Evolutionary conservation across 805 yeast species (phyloP), one percentile per base, ranked within the genome.

Genomic region (Kodamaea hsintzibuensis): DNA sequence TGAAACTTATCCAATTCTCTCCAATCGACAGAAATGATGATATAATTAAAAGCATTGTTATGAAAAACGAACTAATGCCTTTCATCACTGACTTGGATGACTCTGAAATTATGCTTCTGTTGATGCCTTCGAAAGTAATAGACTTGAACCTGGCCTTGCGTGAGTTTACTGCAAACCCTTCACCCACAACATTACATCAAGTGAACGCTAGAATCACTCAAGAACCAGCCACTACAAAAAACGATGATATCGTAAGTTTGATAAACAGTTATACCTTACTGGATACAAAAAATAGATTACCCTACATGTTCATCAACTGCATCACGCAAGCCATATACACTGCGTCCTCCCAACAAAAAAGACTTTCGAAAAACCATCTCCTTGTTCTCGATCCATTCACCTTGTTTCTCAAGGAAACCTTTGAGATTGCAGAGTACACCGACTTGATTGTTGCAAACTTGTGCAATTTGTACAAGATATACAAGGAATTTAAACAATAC

Each of bases 401-500:
- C 3, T 22, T 56, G 1, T 51, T 42, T 22, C 38, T 51, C 17
- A 56, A 55, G 49, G 38, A 47, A 14, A 16, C 45, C 2, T 42
- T 40, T 12, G 47, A 42, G 2, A 18, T 38, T 25, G 16, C 39
- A 10, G 44, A 51, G 19, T n/a, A 25, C 30, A 42, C 27, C 9
- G 42, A 35, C 10, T 14, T 42, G 35, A 35, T 49, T 16, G 16
- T 14, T 14, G 18, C 18, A 38, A 37, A 25, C 42, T 54, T 17
- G 18, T n/a, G 10, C 54, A 49, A 37, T 35, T 51, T 22, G 48
- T 47, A 38, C 43, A 14, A 19, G 1, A 57, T 54, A 2, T 52
- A 70, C n/a, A 47, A 55, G 16, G 45, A 55, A 5, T 60, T 64
- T 47, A 71, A 65, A 33, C 77, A 71, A 38, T 50, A 45, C 16